phyloP scores from a whole-genome alignment of 768 basidiomycete species.

The Tulasnella sp. region DNA sequence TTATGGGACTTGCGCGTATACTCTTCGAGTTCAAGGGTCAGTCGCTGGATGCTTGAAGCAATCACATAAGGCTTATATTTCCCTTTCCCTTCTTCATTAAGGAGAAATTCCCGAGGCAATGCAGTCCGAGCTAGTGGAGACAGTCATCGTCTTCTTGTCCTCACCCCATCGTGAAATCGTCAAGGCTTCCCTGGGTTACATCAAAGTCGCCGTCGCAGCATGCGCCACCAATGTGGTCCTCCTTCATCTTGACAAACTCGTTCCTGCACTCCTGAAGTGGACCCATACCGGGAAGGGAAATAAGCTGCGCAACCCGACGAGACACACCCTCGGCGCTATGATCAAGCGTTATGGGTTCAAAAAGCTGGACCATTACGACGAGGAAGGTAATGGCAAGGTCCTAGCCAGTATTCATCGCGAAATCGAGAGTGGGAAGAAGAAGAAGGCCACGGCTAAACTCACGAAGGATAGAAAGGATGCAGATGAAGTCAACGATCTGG shows the following conservation, averaged over 20 bases:
- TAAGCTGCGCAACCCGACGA: constrained; percentile 94
- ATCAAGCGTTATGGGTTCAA: constrained; percentile 84
- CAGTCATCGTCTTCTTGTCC: constrained; percentile 72
- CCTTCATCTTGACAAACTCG: constrained; percentile 66
- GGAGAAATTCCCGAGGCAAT: constrained; percentile 59
- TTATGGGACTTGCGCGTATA: constrained; percentile 86
- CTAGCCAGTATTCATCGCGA: background rate
- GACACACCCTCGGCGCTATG: constrained; percentile 95
- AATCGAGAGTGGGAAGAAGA: constrained; percentile 35
- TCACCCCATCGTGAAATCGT: constrained; percentile 96
- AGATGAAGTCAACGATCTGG: constrained; percentile 42
- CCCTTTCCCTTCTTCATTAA: constrained; percentile 25
- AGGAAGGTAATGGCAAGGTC: no score
- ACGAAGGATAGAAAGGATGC: constrained; percentile 50
- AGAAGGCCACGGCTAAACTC: constrained; percentile 86
- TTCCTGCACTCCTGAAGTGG: constrained; percentile 80
- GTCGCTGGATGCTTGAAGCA: constrained; percentile 14
- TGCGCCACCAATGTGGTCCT: constrained; percentile 57
- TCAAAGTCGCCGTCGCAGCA: constrained; percentile 87
- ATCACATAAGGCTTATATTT: background rate
- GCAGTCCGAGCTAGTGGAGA: constrained; percentile 74
- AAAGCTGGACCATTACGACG: constrained; percentile 35
- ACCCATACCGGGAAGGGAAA: constrained; percentile 91
- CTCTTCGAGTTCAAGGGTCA: constrained; percentile 93
- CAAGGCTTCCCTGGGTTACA: constrained; percentile 88